Evolutionary conservation across 179 eudicot species (phyloP).

Genomic region (Heliamphora pulchella): DNA sequence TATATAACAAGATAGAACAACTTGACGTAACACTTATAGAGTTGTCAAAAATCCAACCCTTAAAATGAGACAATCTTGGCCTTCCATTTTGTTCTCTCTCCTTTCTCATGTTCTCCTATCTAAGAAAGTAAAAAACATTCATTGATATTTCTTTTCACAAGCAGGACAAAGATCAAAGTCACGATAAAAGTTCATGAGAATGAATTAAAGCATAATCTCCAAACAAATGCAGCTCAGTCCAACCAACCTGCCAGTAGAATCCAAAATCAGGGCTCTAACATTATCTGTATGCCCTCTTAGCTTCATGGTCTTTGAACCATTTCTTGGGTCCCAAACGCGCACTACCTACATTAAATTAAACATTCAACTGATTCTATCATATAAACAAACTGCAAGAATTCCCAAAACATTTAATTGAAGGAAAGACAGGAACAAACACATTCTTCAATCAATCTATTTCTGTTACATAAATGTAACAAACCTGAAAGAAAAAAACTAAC

Average conservation of each 20-base stretch:
- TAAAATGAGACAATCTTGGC: too few relatives aligned
- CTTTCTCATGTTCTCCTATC: too few relatives aligned
- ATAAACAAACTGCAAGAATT: not conserved
- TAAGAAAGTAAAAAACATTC: too few relatives aligned
- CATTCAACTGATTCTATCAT: not conserved
- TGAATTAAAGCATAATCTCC: not conserved
- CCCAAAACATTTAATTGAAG: not conserved
- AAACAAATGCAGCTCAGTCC: slow-evolving; percentile 11
- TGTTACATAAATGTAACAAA: slow-evolving; percentile 8
- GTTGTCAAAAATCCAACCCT: too few relatives aligned
- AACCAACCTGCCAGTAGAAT: slow-evolving; percentile 91
- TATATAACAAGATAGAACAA: too few relatives aligned
- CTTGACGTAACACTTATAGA: too few relatives aligned
- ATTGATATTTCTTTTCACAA: not conserved
- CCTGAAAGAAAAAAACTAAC: not conserved
- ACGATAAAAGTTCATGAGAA: not conserved
- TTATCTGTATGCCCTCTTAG: slow-evolving; percentile 97
- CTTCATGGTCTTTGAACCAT: slow-evolving; percentile 93
- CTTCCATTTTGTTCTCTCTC: too few relatives aligned
- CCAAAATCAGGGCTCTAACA: slow-evolving; percentile 83
- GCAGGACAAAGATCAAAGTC: slow-evolving; percentile 4
- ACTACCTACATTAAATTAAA: slow-evolving; percentile 52
- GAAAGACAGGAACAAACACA: slow-evolving; percentile 1
- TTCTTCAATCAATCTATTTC: not conserved
- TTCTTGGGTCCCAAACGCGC: slow-evolving; percentile 99